Conservation (phyloP, 257 asterid species). For the Forsythia viridissima region DNA sequence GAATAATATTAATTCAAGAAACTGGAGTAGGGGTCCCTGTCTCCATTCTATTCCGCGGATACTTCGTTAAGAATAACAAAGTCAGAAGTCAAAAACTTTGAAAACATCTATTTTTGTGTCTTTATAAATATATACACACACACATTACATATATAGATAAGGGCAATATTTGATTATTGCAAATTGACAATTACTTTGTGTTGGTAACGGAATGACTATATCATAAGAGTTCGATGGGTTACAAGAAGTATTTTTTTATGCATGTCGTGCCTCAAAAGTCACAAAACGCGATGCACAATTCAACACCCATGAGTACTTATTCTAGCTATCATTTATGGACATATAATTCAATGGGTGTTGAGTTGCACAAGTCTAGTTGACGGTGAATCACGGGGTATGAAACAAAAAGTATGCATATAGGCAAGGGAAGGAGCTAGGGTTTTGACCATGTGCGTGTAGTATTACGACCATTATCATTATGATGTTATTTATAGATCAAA, state of each 20-base stretch:
- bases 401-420: too few relatives aligned
- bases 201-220: neutral
- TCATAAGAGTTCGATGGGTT: too few relatives aligned
- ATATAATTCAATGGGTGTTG: too few relatives aligned
- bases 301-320: too few relatives aligned
- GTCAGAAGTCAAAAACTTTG: slow-evolving; percentile 17
- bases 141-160: neutral
- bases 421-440: too few relatives aligned
- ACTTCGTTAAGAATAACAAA: neutral
- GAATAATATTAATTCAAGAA: neutral
- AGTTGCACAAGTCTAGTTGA: too few relatives aligned
- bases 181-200: neutral
- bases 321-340: too few relatives aligned
- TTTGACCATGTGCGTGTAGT: too few relatives aligned
- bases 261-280: neutral
- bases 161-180: neutral
- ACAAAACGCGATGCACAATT: too few relatives aligned
- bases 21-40: slow-evolving; percentile 23
- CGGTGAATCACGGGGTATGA: too few relatives aligned
- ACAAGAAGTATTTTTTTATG: neutral
- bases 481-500: too few relatives aligned
- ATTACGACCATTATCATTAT: too few relatives aligned
- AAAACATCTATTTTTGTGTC: neutral
- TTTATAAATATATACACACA: neutral
- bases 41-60: neutral